Evolutionary conservation across 1,284 basidiomycete genomes (phyloP).

Genomic region (Cystobasidium slooffiae): DNA sequence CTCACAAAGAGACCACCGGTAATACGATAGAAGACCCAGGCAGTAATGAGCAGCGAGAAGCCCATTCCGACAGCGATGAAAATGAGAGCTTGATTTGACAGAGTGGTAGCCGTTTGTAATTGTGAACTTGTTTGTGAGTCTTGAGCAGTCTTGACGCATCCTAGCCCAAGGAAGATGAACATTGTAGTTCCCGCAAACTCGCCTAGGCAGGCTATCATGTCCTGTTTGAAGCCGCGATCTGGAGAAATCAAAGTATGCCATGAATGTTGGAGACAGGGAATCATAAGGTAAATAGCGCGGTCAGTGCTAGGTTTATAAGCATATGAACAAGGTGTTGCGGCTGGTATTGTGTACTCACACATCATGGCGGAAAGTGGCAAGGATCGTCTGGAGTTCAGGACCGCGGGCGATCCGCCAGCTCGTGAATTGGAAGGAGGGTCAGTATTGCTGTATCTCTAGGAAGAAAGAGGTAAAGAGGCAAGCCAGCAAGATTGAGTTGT

Average conservation of each 20-base stretch:
- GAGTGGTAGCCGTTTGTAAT: constrained; percentile 47
- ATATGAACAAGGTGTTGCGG: too few relatives aligned
- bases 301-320: too few relatives aligned
- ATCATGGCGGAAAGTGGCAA: too few relatives aligned
- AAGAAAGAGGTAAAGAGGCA: too few relatives aligned
- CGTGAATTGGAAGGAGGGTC: too few relatives aligned
- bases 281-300: too few relatives aligned
- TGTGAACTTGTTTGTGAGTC: constrained; percentile 38
- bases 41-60: constrained; percentile 68
- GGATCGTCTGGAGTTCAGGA: too few relatives aligned
- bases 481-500: too few relatives aligned
- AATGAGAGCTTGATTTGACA: constrained; percentile 57
- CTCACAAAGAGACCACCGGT: constrained; percentile 56
- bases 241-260: neutral
- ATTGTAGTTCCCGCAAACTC: constrained; percentile 48
- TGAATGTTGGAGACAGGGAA: too few relatives aligned
- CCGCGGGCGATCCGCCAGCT: too few relatives aligned
- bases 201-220: constrained; percentile 44
- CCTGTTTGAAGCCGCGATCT: constrained; percentile 43
- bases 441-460: too few relatives aligned
- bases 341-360: too few relatives aligned
- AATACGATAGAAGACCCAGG: constrained; percentile 65
- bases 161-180: constrained; percentile 43
- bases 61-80: constrained; percentile 70
- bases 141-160: constrained; percentile 44